These are phyloP conservation scores for Cyberlindnera suaveolens DNA, from an alignment of 805 yeast species.

Conservation along the genomic window DNA sequence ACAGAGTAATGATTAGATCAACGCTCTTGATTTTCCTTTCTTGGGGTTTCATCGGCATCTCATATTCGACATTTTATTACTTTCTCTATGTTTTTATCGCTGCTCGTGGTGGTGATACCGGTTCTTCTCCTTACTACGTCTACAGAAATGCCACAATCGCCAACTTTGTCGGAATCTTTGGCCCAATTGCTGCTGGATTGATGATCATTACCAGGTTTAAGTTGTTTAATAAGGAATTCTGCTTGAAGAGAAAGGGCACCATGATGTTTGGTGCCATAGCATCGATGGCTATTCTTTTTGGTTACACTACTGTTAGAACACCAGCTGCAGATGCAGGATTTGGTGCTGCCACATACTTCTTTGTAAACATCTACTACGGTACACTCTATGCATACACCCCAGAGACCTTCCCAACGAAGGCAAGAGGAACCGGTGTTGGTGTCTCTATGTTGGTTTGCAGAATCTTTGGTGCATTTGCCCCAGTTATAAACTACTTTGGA, in stretches of 20 bases:
- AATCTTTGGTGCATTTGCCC: constrained; percentile 50
- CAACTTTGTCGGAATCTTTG: constrained; percentile 38
- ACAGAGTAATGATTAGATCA: constrained; percentile 32
- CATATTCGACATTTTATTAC: constrained; percentile 46
- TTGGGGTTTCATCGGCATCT: constrained; percentile 50
- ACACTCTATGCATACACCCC: constrained; percentile 63
- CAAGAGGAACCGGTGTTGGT: constrained; percentile 56
- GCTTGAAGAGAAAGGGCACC: constrained; percentile 54
- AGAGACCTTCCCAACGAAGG: constrained; percentile 48
- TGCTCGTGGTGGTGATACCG: constrained; percentile 40
- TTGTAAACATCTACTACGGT: constrained; percentile 46
- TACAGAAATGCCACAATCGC: constrained; percentile 43
- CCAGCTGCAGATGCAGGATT: constrained; percentile 45
- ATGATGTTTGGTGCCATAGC: constrained; percentile 45
- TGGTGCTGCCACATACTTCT: constrained; percentile 42
- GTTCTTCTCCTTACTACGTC: constrained; percentile 33
- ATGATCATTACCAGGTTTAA: constrained; percentile 15
- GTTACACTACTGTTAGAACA: constrained; percentile 56
- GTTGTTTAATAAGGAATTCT: constrained; percentile 2
- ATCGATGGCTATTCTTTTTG: constrained; percentile 53
- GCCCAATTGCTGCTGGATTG: constrained; percentile 43
- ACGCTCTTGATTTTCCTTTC: constrained; percentile 37
- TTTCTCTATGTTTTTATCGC: constrained; percentile 49
- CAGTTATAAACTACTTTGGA: constrained; percentile 46
- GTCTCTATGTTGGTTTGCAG: constrained; percentile 48